Conservation (phyloP, 164 flowering plant species). For the Magnolia changhungtana region DNA sequence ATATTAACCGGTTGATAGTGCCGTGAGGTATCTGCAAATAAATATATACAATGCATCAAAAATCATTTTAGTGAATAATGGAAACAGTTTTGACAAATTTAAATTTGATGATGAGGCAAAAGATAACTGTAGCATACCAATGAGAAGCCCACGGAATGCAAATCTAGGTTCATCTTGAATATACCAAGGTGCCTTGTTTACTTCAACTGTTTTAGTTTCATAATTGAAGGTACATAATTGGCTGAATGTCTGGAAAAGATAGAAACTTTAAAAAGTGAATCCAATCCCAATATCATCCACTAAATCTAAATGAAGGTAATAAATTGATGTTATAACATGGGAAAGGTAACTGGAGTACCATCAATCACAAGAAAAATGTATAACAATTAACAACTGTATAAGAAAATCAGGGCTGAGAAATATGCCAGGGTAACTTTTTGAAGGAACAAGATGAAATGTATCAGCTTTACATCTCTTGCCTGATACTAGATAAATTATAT, state of each 20-base stretch:
- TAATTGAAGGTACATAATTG: constrained; percentile 85
- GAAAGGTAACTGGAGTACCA: background rate
- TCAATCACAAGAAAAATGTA: background rate
- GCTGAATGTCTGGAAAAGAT: constrained; percentile 74
- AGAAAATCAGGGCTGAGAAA: background rate
- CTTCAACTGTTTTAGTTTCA: constrained; percentile 62
- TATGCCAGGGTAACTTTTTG: background rate
- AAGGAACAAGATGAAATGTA: too few species aligned
- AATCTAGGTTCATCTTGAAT: constrained; percentile 88
- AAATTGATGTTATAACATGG: background rate
- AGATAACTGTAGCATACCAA: constrained; percentile 44
- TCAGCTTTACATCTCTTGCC: too few species aligned
- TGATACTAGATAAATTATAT: too few species aligned
- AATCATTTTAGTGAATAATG: background rate
- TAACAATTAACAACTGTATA: background rate
- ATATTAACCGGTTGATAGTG: constrained; percentile 74
- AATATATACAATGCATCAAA: constrained; percentile 8
- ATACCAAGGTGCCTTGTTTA: constrained; percentile 81
- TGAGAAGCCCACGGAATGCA: constrained; percentile 79
- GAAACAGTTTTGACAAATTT: constrained; percentile 3
- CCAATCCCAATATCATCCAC: background rate
- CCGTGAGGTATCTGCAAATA: constrained; percentile 84
- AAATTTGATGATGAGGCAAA: background rate
- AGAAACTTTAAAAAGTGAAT: background rate
- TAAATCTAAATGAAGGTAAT: background rate